These are phyloP conservation scores for Thraustotheca clavata DNA, from an alignment of 352 stramenopile species.

Conservation along the genomic window DNA sequence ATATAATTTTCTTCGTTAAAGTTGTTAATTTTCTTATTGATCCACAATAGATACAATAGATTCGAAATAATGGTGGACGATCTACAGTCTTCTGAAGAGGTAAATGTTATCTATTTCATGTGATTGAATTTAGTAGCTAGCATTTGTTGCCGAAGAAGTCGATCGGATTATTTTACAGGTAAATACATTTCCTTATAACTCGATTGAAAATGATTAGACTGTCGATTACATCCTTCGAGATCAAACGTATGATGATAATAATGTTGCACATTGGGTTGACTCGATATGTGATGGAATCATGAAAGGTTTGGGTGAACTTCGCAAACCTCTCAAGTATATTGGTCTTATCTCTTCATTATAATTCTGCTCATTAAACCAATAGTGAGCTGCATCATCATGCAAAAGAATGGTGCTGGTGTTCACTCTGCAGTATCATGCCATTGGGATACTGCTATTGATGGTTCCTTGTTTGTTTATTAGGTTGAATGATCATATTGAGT, in stretches of 20 bases:
- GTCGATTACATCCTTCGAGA: conserved; percentile 83
- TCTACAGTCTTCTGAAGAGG: conserved; percentile 79
- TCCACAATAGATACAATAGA: too few species aligned
- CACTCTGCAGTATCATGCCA: conserved; percentile 84
- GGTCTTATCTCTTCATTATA: conserved; percentile 25
- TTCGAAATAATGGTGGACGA: conserved; percentile 75
- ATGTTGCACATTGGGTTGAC: conserved; percentile 86
- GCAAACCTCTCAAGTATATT: conserved; percentile 91
- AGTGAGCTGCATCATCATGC: conserved; percentile 89
- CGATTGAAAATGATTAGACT: conserved; percentile 18
- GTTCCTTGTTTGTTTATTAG: conserved; percentile 28
- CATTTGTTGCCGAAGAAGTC: conserved; percentile 88
- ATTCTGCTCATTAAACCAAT: background rate
- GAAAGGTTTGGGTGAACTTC: conserved; percentile 72
- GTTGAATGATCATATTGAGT: background rate
- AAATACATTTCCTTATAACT: background rate
- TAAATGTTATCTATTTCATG: background rate
- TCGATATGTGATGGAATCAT: conserved; percentile 86
- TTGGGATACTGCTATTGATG: conserved; percentile 88
- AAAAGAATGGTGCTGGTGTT: conserved; percentile 89
- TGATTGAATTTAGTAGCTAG: conserved; percentile 32
- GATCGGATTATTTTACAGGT: conserved; percentile 76
- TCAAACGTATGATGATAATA: conserved; percentile 77
- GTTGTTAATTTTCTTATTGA: too few species aligned
- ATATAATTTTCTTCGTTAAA: conserved; percentile 61